Evolutionary conservation across 148 eudicot genomes (phyloP), one percentile per base, ranked within the genome.

Genomic region (Heliamphora exappendiculata): DNA sequence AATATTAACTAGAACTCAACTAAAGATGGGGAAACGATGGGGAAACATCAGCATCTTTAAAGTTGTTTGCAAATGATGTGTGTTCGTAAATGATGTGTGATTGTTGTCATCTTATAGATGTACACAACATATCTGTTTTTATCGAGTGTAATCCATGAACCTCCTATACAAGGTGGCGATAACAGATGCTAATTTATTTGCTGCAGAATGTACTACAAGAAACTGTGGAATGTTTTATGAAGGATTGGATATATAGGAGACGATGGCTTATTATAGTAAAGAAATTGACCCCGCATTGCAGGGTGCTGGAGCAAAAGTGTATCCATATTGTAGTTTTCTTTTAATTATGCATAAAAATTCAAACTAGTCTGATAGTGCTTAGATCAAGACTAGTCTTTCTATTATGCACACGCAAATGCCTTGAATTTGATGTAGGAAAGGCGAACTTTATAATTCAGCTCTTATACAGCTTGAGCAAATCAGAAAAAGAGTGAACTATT

Each of bases 251-350:
- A 41, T 49, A 53, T 73, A 74, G 67, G 31, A 58, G 69, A 74
- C 64, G 57, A 86, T 86, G 88, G 84, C 86, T 78, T 55, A 31
- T 74, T 80, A 39, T 64, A 72, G 63, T 69, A 78, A 71, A 75
- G 81, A 70, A 74, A 60, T 77, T 29, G 86, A 83, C 74, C 54
- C 76, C 0, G 69, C 78, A 49, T 86, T 86, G 75, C 84, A 58
- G 22, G 86, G 86, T 36, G 84, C 84, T 47, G 88, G 86, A 69
- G 71, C 82, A 64, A 83, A 86, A 72, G 67, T 73, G 88, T 86
- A 86, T 86, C 86, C 88, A 45, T 57, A 36, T 67, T 54, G 31
- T 45, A 4, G 39, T 54, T 47, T 34, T 7, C 20, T 13, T 42
- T 54, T 31, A 34, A 11, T 28, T 36, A 6, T 37, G n/a, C 49